phyloP scores from a whole-genome alignment of 208 protist genomes.

The Endotrypanum monterogeii region DNA sequence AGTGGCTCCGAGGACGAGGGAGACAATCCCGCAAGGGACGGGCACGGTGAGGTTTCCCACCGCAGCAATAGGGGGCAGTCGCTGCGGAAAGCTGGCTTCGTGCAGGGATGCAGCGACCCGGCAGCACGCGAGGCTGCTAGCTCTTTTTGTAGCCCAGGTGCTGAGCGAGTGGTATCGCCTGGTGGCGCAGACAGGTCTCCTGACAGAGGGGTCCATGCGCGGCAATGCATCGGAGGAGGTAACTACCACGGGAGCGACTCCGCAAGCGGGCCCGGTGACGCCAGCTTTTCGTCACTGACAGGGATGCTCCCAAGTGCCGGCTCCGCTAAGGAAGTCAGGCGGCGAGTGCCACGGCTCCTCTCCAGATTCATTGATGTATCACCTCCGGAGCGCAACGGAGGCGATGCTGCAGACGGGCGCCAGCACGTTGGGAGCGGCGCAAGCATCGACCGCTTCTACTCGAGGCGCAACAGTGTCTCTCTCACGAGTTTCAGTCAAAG shows the following conservation, averaged over 20 bases:
- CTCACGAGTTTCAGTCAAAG: slow-evolving; percentile 8
- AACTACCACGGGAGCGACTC: slow-evolving; percentile 3
- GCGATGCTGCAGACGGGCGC: slow-evolving; percentile 3
- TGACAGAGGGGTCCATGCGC: slow-evolving; percentile 8
- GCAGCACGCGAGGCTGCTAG: not conserved
- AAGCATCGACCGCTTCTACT: slow-evolving; percentile 10
- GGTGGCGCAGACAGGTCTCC: not conserved
- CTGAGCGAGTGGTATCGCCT: not conserved
- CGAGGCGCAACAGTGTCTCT: slow-evolving; percentile 21
- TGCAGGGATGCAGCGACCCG: not conserved
- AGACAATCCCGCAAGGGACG: not conserved
- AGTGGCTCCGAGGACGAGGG: slow-evolving; percentile 21
- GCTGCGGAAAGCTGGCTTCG: slow-evolving; percentile 3
- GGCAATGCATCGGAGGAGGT: slow-evolving; percentile 6
- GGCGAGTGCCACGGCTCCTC: slow-evolving; percentile 14
- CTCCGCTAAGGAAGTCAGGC: slow-evolving; percentile 13
- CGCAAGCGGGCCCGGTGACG: not conserved
- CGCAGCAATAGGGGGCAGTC: not conserved
- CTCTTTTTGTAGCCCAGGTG: not conserved
- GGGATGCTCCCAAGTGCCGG: not conserved
- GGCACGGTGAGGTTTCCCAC: slow-evolving; percentile 4
- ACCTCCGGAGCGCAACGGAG: slow-evolving; percentile 17
- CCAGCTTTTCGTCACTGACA: not conserved
- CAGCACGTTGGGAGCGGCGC: slow-evolving; percentile 8
- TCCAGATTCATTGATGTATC: slow-evolving; percentile 3